These are phyloP conservation scores for Eucalyptus decipiens DNA, from an alignment of 345 rosid genomes.

Conservation along the genomic window DNA sequence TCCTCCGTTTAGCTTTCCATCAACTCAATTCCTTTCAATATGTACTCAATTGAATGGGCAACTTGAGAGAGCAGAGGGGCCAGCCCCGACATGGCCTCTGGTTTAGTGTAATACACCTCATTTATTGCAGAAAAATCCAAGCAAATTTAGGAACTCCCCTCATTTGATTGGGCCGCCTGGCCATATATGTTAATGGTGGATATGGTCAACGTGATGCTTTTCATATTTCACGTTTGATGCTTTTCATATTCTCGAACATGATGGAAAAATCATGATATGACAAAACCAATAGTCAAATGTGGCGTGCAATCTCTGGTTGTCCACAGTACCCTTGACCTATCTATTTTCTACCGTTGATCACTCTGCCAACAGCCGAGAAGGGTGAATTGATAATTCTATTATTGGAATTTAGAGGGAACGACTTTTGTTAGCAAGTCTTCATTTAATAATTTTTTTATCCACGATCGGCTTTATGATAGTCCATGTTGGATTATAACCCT, in stretches of 20 bases:
- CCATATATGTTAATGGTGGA: background rate
- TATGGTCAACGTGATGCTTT: background rate
- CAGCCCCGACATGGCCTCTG: too few relatives aligned
- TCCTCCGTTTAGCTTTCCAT: too few relatives aligned
- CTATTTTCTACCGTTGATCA: background rate
- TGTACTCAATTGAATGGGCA: background rate
- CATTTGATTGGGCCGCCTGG: background rate
- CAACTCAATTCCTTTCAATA: too few relatives aligned
- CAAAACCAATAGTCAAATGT: background rate
- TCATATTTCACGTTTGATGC: background rate
- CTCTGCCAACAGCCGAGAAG: background rate
- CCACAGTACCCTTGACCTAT: background rate
- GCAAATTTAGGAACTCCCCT: background rate
- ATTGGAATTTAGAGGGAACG: background rate
- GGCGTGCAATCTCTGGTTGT: background rate
- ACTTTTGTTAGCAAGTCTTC: background rate
- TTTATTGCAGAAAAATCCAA: background rate
- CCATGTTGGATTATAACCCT: background rate
- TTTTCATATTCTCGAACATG: background rate
- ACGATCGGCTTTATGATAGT: background rate
- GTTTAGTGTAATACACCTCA: background rate
- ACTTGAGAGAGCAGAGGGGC: too few relatives aligned
- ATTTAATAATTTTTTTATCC: background rate
- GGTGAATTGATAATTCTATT: background rate
- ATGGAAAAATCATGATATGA: background rate